Evolutionary conservation across 1,284 basidiomycete genomes (phyloP).

Genomic region (Rhodotorula mucilaginosa): DNA sequence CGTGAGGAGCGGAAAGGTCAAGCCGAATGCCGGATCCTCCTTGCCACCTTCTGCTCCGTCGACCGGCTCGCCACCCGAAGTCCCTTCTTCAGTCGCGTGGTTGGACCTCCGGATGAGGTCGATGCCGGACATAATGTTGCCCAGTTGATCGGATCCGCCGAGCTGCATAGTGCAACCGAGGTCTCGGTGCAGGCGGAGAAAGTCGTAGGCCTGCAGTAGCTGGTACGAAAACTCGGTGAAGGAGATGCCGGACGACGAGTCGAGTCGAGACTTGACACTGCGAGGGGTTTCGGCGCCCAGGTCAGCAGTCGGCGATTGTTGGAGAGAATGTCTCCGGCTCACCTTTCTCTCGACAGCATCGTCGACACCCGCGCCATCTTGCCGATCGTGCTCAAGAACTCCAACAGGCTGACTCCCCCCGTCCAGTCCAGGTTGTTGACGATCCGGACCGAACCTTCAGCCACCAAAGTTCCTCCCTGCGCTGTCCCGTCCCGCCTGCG

Average conservation of each 20-base stretch:
- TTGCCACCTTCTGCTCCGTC: constrained; percentile 30
- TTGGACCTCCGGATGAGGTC: constrained; percentile 41
- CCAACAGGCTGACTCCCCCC: constrained; percentile 66
- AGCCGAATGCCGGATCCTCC: constrained; percentile 66
- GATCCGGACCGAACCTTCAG: constrained; percentile 52
- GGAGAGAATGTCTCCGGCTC: constrained; percentile 34
- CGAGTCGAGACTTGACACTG: constrained; percentile 81
- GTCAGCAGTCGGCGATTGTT: too few relatives aligned
- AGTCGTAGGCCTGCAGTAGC: constrained; percentile 94
- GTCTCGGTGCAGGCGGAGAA: constrained; percentile 69
- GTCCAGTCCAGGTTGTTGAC: constrained; percentile 88
- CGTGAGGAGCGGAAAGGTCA: constrained; percentile 92
- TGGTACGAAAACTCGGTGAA: constrained; percentile 99
- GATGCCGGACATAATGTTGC: constrained; percentile 67
- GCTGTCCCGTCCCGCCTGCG: constrained; percentile 42
- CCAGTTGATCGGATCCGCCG: constrained; percentile 97
- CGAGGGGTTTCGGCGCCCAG: too few relatives aligned
- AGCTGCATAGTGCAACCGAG: constrained; percentile 80
- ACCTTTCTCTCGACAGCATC: constrained; percentile 92
- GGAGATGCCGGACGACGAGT: constrained; percentile 71
- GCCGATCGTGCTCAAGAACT: constrained; percentile 81
- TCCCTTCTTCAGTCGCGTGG: neutral
- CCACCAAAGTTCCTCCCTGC: constrained; percentile 47
- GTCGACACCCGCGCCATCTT: constrained; percentile 76
- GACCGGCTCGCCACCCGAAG: neutral